Percentiles rank a stretch among this genome's conserved stretches.
phyloP scores from a whole-genome alignment of 1,284 basidiomycete genomes.

The Phellopilus nigrolimitatus region DNA sequence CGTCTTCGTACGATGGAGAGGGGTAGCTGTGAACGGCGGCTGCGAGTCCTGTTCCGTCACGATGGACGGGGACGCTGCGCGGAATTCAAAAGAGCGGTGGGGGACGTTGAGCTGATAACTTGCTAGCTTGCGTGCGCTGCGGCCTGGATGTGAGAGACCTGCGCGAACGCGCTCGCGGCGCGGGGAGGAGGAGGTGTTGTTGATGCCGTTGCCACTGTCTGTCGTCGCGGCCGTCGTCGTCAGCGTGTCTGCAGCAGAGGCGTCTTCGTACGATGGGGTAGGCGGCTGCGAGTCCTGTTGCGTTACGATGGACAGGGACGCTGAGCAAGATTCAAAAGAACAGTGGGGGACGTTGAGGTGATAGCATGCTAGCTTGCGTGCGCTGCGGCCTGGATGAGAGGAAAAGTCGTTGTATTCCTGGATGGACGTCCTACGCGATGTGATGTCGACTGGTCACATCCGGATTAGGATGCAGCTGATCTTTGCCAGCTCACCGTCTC shows the following conservation, averaged over 20 bases:
- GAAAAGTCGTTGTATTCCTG: constrained; percentile 71
- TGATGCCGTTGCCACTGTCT: too few species aligned
- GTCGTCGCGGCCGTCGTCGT: constrained; percentile 39
- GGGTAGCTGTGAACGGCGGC: too few species aligned
- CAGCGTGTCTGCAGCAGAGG: constrained; percentile 11
- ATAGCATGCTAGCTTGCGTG: constrained; percentile 46
- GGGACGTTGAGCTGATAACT: constrained; percentile 52
- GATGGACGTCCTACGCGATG: too few species aligned
- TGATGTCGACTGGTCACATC: too few species aligned
- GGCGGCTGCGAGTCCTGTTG: constrained; percentile 16
- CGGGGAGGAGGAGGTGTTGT: constrained; percentile 27
- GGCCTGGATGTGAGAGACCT: constrained; percentile 16
- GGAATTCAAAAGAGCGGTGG: constrained; percentile 1
- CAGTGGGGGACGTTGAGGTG: constrained; percentile 43
- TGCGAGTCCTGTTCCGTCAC: constrained; percentile 16
- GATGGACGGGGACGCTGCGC: not conserved
- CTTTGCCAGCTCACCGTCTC: too few species aligned
- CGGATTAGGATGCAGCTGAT: too few species aligned
- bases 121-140: constrained; percentile 31
- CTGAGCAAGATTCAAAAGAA: constrained; percentile 3
- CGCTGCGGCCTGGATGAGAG: constrained; percentile 46
- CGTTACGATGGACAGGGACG: not conserved
- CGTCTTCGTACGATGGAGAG: constrained; percentile 18
- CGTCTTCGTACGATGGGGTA: constrained; percentile 17
- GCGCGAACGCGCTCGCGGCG: constrained; percentile 10